Conservation (phyloP, 2,329 filamentous ascomycete genomes). For the Fusarium buxicola region DNA sequence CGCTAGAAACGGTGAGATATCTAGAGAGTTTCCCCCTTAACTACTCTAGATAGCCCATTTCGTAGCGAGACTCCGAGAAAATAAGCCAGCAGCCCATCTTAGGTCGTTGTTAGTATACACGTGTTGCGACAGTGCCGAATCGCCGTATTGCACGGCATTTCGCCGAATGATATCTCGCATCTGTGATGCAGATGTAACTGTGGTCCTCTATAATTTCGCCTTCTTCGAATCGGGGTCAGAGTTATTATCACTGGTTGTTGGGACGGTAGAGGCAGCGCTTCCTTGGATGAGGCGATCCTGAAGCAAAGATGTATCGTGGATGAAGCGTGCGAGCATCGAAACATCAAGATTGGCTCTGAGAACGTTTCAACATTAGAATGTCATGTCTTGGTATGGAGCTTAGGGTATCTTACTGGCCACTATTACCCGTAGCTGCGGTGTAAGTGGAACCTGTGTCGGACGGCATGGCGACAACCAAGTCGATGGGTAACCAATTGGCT, state of each 20-base stretch:
- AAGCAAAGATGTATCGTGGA: constrained; percentile 20
- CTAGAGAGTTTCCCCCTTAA: too few species aligned
- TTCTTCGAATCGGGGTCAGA: neutral
- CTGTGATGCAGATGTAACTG: too few species aligned
- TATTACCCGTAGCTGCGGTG: neutral
- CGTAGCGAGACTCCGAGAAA: too few species aligned
- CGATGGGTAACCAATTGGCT: neutral
- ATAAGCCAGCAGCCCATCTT: too few species aligned
- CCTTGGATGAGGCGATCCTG: constrained; percentile 25
- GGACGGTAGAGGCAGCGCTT: neutral
- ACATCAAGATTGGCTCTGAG: neutral
- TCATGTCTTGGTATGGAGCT: too few species aligned
- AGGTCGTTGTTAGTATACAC: too few species aligned
- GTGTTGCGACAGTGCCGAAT: too few species aligned
- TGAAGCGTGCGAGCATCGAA: constrained; percentile 10
- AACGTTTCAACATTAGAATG: neutral
- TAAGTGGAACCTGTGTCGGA: neutral
- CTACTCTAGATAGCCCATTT: too few species aligned
- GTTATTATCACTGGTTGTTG: neutral
- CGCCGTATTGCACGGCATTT: too few species aligned
- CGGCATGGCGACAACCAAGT: neutral
- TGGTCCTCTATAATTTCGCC: neutral
- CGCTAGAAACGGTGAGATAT: too few species aligned
- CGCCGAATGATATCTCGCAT: too few species aligned
- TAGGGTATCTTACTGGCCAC: neutral